A percentile compares a stretch with the other conserved stretches of the same genome.
Evolutionary conservation across 2,329 filamentous ascomycete genomes (phyloP).

Genomic region (Clonostachys byssicola): DNA sequence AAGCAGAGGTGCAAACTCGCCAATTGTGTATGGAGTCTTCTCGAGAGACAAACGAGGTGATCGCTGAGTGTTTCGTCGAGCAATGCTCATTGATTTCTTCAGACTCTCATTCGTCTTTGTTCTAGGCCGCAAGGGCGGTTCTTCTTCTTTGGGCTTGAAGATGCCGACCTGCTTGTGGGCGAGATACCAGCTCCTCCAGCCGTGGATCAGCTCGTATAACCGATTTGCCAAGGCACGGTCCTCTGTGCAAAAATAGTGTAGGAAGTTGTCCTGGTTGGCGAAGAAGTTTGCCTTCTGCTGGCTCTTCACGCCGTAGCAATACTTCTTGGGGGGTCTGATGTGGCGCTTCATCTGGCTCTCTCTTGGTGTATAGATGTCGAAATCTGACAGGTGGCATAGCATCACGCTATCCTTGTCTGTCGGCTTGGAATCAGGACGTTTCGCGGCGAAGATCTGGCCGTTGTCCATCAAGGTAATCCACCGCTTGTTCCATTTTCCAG

Average conservation of each 20-base stretch:
- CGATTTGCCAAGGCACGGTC: slow-evolving; percentile 61
- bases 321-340: slow-evolving; percentile 78
- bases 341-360: slow-evolving; percentile 62
- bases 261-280: slow-evolving; percentile 76
- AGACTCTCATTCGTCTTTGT: slow-evolving; percentile 8
- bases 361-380: slow-evolving; percentile 82
- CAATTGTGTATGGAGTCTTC: slow-evolving; percentile 57
- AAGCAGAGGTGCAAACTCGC: slow-evolving; percentile 64
- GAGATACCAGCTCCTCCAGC: slow-evolving; percentile 90
- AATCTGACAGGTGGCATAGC: slow-evolving; percentile 85
- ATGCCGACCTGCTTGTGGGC: slow-evolving; percentile 61
- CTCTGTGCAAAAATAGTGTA: slow-evolving; percentile 86
- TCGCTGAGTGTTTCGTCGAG: slow-evolving; percentile 13
- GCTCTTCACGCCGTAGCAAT: slow-evolving; percentile 86
- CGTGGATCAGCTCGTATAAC: slow-evolving; percentile 70
- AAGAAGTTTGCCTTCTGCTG: slow-evolving; percentile 88
- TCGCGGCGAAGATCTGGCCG: slow-evolving; percentile 69
- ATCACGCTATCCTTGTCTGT: slow-evolving; percentile 63
- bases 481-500: slow-evolving; percentile 85
- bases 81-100: slow-evolving; percentile 16
- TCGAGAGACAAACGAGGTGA: slow-evolving; percentile 31
- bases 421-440: slow-evolving; percentile 58
- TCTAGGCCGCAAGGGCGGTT: slow-evolving; percentile 1
- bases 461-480: slow-evolving; percentile 70
- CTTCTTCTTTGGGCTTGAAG: slow-evolving; percentile 21